phyloP scores from a whole-genome alignment of 495 filamentous ascomycete genomes.

The Pyrenula massariospora region DNA sequence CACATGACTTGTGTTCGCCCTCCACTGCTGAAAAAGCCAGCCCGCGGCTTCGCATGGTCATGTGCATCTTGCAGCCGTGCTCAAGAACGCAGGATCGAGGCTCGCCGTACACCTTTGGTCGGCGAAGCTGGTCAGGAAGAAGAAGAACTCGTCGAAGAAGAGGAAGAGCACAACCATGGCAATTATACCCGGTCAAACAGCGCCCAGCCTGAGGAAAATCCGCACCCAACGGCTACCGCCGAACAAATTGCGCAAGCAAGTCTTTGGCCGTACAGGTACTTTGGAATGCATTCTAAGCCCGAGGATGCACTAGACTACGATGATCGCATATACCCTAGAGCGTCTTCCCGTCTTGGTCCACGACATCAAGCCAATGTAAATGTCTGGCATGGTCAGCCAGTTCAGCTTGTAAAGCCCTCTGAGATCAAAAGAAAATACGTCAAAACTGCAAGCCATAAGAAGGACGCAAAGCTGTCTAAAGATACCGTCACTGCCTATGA shows the following conservation, averaged over 20 bases:
- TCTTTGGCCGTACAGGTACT: constrained; percentile 92
- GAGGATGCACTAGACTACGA: constrained; percentile 97
- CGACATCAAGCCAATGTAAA: constrained; percentile 82
- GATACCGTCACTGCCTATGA: constrained; percentile 69
- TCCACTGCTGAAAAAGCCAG: constrained; percentile 88
- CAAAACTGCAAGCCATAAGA: constrained; percentile 44
- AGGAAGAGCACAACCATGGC: constrained; percentile 54
- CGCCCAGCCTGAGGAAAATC: constrained; percentile 35
- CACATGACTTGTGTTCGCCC: constrained; percentile 98
- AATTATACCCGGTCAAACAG: constrained; percentile 49
- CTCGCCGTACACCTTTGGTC: constrained; percentile 68
- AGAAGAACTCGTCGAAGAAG: constrained; percentile 67
- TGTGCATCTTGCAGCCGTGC: constrained; percentile 91
- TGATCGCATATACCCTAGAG: constrained; percentile 93
- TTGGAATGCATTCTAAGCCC: constrained; percentile 89
- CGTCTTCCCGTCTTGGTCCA: constrained; percentile 83
- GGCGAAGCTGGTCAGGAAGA: constrained; percentile 44
- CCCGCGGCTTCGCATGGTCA: constrained; percentile 95
- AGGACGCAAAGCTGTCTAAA: constrained; percentile 66
- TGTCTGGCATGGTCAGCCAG: constrained; percentile 71
- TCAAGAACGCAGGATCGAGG: constrained; percentile 85
- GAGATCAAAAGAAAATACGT: constrained; percentile 71
- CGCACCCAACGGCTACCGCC: constrained; percentile 60
- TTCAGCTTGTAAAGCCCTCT: constrained; percentile 78
- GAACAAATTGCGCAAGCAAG: constrained; percentile 87